Evolutionary conservation across 2,329 filamentous ascomycete species (phyloP), one percentile per base, ranked within the genome.

Genomic region (Phaeosphaeriaceae sp.): DNA sequence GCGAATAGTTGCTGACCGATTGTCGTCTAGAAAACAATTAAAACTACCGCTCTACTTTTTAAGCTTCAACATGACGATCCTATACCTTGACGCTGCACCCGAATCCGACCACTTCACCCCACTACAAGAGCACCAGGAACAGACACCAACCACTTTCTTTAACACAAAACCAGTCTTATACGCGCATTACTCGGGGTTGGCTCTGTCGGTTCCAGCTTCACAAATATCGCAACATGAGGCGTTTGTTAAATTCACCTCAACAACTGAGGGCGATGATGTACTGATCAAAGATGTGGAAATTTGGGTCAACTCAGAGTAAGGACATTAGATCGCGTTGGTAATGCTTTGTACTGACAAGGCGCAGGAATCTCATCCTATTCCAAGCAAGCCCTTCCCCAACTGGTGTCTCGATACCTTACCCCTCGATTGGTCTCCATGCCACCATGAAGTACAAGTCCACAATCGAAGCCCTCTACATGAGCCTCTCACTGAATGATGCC

Each of bases 61-160:
- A 29, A 16, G 7, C 8, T 3, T 40, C 23, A 40, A 9, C 4
- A 76, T 77, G 74, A 60, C 73, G 2, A 58, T 76, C 42, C 66
- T 66, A 54, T 85, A 83, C 1, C 82, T 89, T 37, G 79, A 79
- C 40, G 75, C 75, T 2, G 76, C 84, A 21, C 87, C 87, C 4
- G 75, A 79, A 13, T 64, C 79, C 12, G 77, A 77, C 29, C 82
- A 86, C 66, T 92, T 85, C 73, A 85, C 81, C 28, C 77, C 83
- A 4, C 80, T 92, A 37, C 77, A 80, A 49, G 85, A 90, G 52
- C 88, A 91, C 68, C 83, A 90, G 70, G 79, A 85, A 43, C 84
- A 86, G 64, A 93, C 89, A 1, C 89, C 89, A 1, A 78, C 80
- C 49, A 87, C 83, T 34, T 93, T 92, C 74, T 87, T 86, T 62